These are phyloP conservation scores for Penicillium nordicum DNA, from an alignment of 2,329 filamentous ascomycete species.

Conservation along the genomic window DNA sequence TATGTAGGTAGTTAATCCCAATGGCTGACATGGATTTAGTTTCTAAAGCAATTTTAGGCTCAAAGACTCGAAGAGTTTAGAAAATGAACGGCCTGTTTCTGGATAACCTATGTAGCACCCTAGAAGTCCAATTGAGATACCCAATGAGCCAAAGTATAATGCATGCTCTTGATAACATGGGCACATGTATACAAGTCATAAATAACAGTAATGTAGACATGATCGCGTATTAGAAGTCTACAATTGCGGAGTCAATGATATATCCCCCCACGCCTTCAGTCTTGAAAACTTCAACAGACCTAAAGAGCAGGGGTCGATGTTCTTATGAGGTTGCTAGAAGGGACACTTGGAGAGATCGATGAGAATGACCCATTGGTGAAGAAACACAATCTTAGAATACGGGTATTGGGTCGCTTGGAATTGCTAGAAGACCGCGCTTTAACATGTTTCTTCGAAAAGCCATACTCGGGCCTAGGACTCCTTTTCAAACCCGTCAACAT, in stretches of 20 bases:
- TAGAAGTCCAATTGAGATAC: neutral
- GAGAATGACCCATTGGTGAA: neutral
- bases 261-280: slow-evolving; percentile 16
- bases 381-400: neutral
- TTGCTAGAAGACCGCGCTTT: neutral
- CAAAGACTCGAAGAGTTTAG: neutral
- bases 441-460: neutral
- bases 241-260: neutral
- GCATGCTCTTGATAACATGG: neutral
- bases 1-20: neutral
- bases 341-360: neutral
- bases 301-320: slow-evolving; percentile 7
- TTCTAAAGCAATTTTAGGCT: neutral
- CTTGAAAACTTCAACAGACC: slow-evolving; percentile 16
- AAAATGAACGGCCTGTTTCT: neutral
- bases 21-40: neutral
- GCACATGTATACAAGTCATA: neutral
- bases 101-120: neutral
- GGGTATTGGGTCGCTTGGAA: neutral
- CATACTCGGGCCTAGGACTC: no score
- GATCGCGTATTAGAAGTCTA: neutral
- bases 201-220: neutral
- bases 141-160: neutral
- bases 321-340: neutral
- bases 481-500: neutral